These are phyloP conservation scores for Neurospora sp. DNA, from an alignment of 495 filamentous ascomycete genomes.

Conservation along the genomic window DNA sequence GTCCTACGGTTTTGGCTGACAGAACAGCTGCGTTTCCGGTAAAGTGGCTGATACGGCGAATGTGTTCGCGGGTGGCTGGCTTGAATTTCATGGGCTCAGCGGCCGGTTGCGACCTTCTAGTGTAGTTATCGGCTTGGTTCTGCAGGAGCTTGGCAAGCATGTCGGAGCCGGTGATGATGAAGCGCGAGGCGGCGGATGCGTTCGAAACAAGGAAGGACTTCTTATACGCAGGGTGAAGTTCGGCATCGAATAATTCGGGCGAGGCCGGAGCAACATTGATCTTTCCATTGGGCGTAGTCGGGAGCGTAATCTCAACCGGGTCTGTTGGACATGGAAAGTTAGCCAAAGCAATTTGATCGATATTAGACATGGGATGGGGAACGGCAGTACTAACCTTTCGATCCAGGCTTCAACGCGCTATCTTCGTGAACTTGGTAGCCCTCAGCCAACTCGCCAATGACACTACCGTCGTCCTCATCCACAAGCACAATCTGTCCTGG, in stretches of 20 bases:
- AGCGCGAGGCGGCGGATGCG: conserved; percentile 78
- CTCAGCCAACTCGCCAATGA: conserved; percentile 83
- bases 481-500: conserved; percentile 81
- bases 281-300: conserved; percentile 56
- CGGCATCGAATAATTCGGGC: conserved; percentile 68
- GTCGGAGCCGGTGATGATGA: conserved; percentile 80
- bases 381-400: conserved; percentile 56
- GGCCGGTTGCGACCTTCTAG: conserved; percentile 63
- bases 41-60: conserved; percentile 75
- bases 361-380: background rate
- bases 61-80: conserved; percentile 70
- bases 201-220: conserved; percentile 79
- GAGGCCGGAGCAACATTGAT: conserved; percentile 68
- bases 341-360: background rate
- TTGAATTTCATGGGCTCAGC: conserved; percentile 78
- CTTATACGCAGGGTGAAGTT: conserved; percentile 82
- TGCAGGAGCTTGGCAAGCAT: conserved; percentile 68
- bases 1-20: conserved; percentile 77
- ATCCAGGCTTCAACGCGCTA: conserved; percentile 62
- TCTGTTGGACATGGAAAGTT: conserved; percentile 38
- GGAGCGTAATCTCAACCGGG: conserved; percentile 84
- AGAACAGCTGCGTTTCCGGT: conserved; percentile 66
- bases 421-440: conserved; percentile 73
- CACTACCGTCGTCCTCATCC: conserved; percentile 89
- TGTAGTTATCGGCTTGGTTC: conserved; percentile 69